Percentiles rank a stretch among this genome's conserved stretches.
Conservation (phyloP, 768 basidiomycete species). For the Calocybe gangraenosa region DNA sequence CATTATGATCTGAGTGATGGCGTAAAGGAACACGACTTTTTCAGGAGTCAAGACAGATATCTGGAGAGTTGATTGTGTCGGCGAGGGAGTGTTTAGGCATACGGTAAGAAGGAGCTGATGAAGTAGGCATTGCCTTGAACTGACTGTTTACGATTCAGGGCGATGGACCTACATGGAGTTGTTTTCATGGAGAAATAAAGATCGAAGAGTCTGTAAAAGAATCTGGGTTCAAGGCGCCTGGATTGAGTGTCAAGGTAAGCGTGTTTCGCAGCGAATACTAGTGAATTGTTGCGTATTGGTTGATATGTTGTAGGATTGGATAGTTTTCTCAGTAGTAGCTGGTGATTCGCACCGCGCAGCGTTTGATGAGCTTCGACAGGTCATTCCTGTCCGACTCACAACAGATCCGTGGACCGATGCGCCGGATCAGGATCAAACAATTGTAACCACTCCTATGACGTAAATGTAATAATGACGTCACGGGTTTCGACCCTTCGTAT, state of each 20-base stretch:
- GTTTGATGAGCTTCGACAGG: constrained; percentile 56
- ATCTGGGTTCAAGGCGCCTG: constrained; percentile 63
- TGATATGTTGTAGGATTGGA: constrained; percentile 46
- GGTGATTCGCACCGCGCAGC: constrained; percentile 49
- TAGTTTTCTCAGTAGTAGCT: constrained; percentile 59
- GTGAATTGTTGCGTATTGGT: too few relatives aligned
- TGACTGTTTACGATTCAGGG: constrained; percentile 33
- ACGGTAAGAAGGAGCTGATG: constrained; percentile 38
- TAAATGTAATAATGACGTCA: constrained; percentile 11
- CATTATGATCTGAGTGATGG: neutral
- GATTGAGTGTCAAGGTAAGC: constrained; percentile 58
- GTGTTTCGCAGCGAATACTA: neutral
- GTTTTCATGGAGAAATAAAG: constrained; percentile 61
- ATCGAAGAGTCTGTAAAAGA: constrained; percentile 45
- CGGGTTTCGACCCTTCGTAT: too few relatives aligned
- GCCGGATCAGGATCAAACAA: too few relatives aligned
- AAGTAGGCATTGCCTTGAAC: neutral
- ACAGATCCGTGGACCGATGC: constrained; percentile 52
- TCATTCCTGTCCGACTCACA: constrained; percentile 59
- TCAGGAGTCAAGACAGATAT: constrained; percentile 64
- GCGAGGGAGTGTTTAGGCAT: constrained; percentile 57
- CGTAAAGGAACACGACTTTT: constrained; percentile 39
- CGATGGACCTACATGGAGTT: constrained; percentile 58
- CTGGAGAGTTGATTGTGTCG: constrained; percentile 62
- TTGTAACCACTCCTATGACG: neutral